phyloP scores from a whole-genome alignment of 2,329 filamentous ascomycete genomes.

The Sporothrix globosa region DNA sequence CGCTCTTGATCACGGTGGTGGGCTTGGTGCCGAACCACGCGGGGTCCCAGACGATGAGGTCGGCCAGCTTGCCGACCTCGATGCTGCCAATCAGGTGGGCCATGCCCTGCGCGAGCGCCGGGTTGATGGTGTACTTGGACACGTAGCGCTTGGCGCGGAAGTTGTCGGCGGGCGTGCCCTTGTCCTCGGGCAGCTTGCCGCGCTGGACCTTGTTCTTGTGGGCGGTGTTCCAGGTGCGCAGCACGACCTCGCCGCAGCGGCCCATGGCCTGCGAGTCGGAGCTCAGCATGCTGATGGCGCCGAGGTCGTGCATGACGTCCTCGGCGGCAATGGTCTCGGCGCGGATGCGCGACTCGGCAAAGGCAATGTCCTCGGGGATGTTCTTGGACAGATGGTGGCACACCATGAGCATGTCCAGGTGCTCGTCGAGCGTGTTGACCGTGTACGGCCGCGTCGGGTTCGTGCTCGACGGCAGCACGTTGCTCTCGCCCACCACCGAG shows the following conservation, averaged over 20 bases:
- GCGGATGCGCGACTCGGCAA: slow-evolving; percentile 91
- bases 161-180: slow-evolving; percentile 78
- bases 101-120: slow-evolving; percentile 89
- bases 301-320: slow-evolving; percentile 91
- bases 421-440: slow-evolving; percentile 89
- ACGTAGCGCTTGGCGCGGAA: slow-evolving; percentile 90
- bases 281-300: slow-evolving; percentile 97
- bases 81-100: slow-evolving; percentile 81
- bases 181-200: slow-evolving; percentile 73
- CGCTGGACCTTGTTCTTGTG: slow-evolving; percentile 95
- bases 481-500: slow-evolving; percentile 81
- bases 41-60: slow-evolving; percentile 85
- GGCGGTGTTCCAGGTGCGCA: slow-evolving; percentile 94
- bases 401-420: slow-evolving; percentile 98
- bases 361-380: slow-evolving; percentile 94
- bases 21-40: slow-evolving; percentile 88
- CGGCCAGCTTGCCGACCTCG: slow-evolving; percentile 86
- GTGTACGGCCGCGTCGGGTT: slow-evolving; percentile 93
- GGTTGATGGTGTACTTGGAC: slow-evolving; percentile 96
- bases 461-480: slow-evolving; percentile 87
- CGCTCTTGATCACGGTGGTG: slow-evolving; percentile 78
- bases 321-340: slow-evolving; percentile 96
- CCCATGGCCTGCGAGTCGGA: slow-evolving; percentile 97
- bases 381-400: slow-evolving; percentile 92
- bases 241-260: slow-evolving; percentile 88